A percentile compares a stretch with the other conserved stretches of the same genome.
phyloP scores from a whole-genome alignment of 2,329 filamentous ascomycete species.

The Cladophialophora exuberans region DNA sequence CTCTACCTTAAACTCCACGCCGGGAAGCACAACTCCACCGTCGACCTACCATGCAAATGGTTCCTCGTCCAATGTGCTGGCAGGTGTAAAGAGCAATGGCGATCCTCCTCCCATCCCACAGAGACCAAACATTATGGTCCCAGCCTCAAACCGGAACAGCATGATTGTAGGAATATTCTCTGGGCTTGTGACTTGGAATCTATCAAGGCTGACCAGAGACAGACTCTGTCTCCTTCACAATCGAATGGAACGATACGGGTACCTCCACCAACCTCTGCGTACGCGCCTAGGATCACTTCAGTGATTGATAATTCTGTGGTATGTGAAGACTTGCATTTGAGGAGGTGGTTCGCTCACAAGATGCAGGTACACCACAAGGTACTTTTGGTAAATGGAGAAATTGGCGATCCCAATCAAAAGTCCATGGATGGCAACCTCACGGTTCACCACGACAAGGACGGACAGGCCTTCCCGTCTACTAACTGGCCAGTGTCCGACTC shows the following conservation, averaged over 20 bases:
- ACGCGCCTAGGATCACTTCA: constrained; percentile 78
- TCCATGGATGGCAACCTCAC: constrained; percentile 78
- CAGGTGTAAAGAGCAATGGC: constrained; percentile 55
- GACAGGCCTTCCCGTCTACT: constrained; percentile 70
- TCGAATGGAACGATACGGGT: constrained; percentile 44
- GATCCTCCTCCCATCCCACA: constrained; percentile 49
- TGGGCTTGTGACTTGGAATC: too few relatives aligned
- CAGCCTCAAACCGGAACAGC: constrained; percentile 47
- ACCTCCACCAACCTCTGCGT: constrained; percentile 70
- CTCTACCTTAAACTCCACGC: constrained; percentile 62
- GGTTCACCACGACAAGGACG: constrained; percentile 78
- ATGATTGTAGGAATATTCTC: constrained; percentile 41
- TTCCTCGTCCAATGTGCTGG: constrained; percentile 64
- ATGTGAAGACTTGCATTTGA: constrained; percentile 42
- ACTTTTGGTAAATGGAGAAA: constrained; percentile 76
- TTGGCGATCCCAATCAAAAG: constrained; percentile 71
- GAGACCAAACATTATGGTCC: constrained; percentile 49
- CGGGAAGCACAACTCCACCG: constrained; percentile 73
- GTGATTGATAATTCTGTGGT: constrained; percentile 84
- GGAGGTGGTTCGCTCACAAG: constrained; percentile 4
- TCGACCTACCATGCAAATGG: constrained; percentile 70
- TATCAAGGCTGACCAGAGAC: neutral
- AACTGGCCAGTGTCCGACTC: constrained; percentile 87
- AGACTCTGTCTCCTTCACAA: constrained; percentile 38
- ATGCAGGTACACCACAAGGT: constrained; percentile 87